These are phyloP conservation scores for Adansonia grandidieri DNA, from an alignment of 441 rosid species.

Conservation along the genomic window DNA sequence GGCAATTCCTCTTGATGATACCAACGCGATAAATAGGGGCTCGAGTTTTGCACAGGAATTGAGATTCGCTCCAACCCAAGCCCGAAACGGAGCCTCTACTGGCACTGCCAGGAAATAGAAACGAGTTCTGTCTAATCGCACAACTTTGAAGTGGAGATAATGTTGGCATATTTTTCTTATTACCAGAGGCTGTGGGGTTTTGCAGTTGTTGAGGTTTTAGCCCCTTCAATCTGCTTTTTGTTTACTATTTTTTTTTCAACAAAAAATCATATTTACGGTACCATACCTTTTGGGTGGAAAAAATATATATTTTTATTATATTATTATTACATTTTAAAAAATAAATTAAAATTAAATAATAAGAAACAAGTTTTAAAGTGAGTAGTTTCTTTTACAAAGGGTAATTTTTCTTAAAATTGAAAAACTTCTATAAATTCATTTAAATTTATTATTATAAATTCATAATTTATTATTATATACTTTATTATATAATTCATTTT, in stretches of 20 bases:
- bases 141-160: background rate
- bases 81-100: background rate
- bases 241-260: background rate
- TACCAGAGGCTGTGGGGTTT: slow-evolving; percentile 5
- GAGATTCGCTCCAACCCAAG: slow-evolving; percentile 25
- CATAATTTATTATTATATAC: too few relatives aligned
- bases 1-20: slow-evolving; percentile 31
- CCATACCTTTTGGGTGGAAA: too few relatives aligned
- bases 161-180: slow-evolving; percentile 12
- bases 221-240: background rate
- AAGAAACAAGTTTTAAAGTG: too few relatives aligned
- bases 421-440: too few relatives aligned
- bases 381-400: too few relatives aligned
- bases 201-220: slow-evolving; percentile 17
- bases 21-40: background rate
- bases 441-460: too few relatives aligned
- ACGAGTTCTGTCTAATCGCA: background rate
- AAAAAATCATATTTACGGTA: too few relatives aligned
- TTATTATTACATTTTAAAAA: too few relatives aligned
- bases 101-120: slow-evolving; percentile 12
- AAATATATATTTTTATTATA: too few relatives aligned
- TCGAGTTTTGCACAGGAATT: slow-evolving; percentile 10
- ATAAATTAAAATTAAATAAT: too few relatives aligned
- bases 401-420: too few relatives aligned
- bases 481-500: too few relatives aligned